A percentile compares a stretch with the other conserved stretches of the same genome.
Conservation (phyloP, 2,329 filamentous ascomycete genomes). For the Coniochaeta ligniaria region DNA sequence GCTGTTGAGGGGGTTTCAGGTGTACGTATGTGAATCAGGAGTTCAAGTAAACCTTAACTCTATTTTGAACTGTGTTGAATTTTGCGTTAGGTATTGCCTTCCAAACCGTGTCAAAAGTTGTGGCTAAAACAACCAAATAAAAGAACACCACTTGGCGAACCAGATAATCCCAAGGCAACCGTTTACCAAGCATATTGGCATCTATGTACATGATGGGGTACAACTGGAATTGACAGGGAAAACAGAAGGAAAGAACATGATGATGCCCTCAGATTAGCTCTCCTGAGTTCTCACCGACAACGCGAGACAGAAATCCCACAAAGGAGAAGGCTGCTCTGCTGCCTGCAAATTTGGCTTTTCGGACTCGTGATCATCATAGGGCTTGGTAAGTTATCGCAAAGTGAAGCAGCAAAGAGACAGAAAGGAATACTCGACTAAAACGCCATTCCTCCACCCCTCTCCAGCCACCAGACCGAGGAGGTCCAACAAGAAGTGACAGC, state of each 20-base stretch:
- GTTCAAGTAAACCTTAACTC: too few species aligned
- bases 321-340: constrained; percentile 15
- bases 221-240: not conserved
- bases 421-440: not conserved
- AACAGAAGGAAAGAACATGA: not conserved
- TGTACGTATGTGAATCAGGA: too few species aligned
- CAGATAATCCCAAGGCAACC: not conserved
- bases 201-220: not conserved
- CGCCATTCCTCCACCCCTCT: not conserved
- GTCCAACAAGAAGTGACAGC: not conserved
- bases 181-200: not conserved
- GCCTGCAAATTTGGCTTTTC: constrained; percentile 35
- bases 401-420: constrained; percentile 1
- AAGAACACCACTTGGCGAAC: not conserved
- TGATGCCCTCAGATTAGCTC: constrained; percentile 32
- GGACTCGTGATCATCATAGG: constrained; percentile 28
- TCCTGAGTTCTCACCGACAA: constrained; percentile 32
- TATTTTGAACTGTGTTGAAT: too few species aligned
- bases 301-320: constrained; percentile 12
- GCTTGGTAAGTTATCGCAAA: constrained; percentile 11
- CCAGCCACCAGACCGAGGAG: not conserved
- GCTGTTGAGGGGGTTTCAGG: too few species aligned
- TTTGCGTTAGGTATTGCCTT: too few species aligned
- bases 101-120: too few species aligned
- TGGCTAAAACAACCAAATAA: too few species aligned